Conservation (phyloP, 306 rosid species). For the Ochetophila trinervis region DNA sequence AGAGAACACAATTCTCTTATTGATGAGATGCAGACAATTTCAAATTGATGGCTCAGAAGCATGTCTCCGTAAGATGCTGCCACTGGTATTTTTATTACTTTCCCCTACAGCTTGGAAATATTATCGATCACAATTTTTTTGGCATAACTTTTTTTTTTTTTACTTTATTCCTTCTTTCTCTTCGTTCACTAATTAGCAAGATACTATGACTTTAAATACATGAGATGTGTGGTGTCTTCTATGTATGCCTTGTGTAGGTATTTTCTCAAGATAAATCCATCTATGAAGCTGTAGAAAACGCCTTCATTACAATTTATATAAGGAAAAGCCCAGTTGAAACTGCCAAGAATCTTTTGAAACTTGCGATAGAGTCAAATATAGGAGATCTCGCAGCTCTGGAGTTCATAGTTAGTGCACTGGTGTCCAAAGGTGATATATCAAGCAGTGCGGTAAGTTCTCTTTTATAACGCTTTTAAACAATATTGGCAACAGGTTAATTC, state of each 20-base stretch:
- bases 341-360: conserved; percentile 70
- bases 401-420: conserved; percentile 73
- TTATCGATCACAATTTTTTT: not conserved
- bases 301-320: conserved; percentile 76
- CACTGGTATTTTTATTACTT: conserved; percentile 50
- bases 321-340: conserved; percentile 73
- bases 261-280: conserved; percentile 97
- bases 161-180: not conserved
- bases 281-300: conserved; percentile 92
- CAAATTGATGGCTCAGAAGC: conserved; percentile 92
- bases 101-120: conserved; percentile 6
- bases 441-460: conserved; percentile 64
- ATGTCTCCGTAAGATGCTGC: conserved; percentile 92
- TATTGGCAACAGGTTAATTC: conserved; percentile 19
- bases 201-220: conserved; percentile 7
- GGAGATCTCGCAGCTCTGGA: conserved; percentile 97
- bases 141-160: not conserved
- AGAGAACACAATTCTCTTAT: conserved; percentile 81
- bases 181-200: conserved; percentile 5
- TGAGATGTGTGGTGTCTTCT: conserved; percentile 20
- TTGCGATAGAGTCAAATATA: conserved; percentile 77
- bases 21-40: conserved; percentile 95
- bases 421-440: conserved; percentile 86
- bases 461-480: conserved; percentile 6
- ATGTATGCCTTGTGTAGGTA: conserved; percentile 46